Percentiles rank a stretch among this genome's conserved stretches.
These are phyloP conservation scores for Oryza glaberrima DNA, from an alignment of 176 grass and related monocot genomes.

Conservation along the genomic window DNA sequence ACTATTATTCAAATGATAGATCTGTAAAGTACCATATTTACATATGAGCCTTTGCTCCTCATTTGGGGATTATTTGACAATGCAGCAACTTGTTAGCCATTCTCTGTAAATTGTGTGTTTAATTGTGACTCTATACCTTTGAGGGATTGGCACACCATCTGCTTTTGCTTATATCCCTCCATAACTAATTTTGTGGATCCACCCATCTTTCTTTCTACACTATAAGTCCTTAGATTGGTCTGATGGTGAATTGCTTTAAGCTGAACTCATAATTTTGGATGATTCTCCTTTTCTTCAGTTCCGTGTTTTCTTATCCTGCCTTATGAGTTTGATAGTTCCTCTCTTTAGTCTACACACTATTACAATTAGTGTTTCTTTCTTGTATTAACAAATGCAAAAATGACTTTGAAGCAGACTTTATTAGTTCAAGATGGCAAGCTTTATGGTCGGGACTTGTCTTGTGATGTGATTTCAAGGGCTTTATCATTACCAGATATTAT, in stretches of 20 bases:
- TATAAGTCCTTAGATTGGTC: neutral
- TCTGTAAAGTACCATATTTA: neutral
- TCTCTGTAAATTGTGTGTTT: conserved; percentile 1
- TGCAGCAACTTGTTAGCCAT: neutral
- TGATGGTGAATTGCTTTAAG: neutral
- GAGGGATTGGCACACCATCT: neutral
- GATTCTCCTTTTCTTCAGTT: conserved; percentile 11
- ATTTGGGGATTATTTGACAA: neutral
- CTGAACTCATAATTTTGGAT: neutral
- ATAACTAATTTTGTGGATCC: neutral
- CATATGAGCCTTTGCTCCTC: conserved; percentile 4
- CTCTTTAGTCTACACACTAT: conserved; percentile 5
- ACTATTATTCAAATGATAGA: neutral
- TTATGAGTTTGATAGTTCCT: conserved; percentile 19
- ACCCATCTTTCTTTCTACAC: neutral
- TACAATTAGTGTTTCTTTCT: conserved; percentile 28
- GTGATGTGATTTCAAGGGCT: conserved; percentile 86
- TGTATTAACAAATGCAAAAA: conserved; percentile 34
- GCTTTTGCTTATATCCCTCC: neutral
- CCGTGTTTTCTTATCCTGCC: neutral
- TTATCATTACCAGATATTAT: conserved; percentile 78
- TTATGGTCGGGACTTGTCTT: conserved; percentile 74
- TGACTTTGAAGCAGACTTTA: conserved; percentile 60
- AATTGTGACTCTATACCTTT: conserved; percentile 4
- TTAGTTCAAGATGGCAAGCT: conserved; percentile 88